A percentile compares a stretch with the other conserved stretches of the same genome.
These are phyloP conservation scores for Saccharomycopsis hybrid DNA, from an alignment of 1,139 yeast species.

Conservation along the genomic window DNA sequence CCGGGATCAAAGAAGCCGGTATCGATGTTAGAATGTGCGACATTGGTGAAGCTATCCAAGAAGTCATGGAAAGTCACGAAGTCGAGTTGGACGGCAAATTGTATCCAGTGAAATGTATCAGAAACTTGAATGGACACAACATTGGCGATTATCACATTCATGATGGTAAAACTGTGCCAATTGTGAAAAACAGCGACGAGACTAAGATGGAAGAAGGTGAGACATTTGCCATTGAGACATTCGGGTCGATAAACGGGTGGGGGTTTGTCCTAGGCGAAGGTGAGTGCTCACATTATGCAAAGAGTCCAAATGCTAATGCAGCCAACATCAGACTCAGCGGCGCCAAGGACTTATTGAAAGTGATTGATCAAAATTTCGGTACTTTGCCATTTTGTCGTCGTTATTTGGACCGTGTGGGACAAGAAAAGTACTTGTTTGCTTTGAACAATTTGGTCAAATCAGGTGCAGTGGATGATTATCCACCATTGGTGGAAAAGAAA, in stretches of 20 bases:
- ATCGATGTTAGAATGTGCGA: constrained; percentile 93
- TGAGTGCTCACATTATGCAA: constrained; percentile 90
- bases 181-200: constrained; percentile 84
- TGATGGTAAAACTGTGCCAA: constrained; percentile 94
- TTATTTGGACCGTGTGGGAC: constrained; percentile 85
- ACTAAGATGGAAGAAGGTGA: constrained; percentile 99
- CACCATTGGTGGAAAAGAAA: constrained; percentile 82
- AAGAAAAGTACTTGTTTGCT: constrained; percentile 87
- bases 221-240: constrained; percentile 95
- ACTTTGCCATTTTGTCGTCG: constrained; percentile 96
- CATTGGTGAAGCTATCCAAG: constrained; percentile 93
- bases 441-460: constrained; percentile 78
- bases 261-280: constrained; percentile 86
- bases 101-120: constrained; percentile 79
- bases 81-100: constrained; percentile 83
- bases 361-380: constrained; percentile 78
- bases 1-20: constrained; percentile 91
- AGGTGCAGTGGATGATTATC: constrained; percentile 87
- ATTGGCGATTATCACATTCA: constrained; percentile 81
- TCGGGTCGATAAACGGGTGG: constrained; percentile 84
- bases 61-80: constrained; percentile 95
- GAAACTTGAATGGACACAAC: constrained; percentile 92
- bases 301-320: constrained; percentile 36
- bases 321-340: constrained; percentile 54
- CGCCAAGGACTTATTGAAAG: constrained; percentile 59